Percentiles rank a stretch among this genome's conserved stretches.
Conservation (phyloP, 345 rosid species). For the Arabidopsis suecica region DNA sequence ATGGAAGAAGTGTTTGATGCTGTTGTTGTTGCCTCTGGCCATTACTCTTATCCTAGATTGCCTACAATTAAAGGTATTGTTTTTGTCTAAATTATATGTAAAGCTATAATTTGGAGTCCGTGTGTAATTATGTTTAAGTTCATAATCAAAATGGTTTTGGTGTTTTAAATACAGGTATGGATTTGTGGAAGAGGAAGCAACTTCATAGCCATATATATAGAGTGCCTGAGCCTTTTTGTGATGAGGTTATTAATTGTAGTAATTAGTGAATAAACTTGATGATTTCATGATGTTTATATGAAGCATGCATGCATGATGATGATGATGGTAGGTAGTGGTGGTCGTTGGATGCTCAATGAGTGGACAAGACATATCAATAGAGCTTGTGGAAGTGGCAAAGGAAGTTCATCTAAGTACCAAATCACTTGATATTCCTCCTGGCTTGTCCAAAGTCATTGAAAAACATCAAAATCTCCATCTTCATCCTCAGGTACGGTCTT, state of each 20-base stretch:
- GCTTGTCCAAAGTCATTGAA: constrained; percentile 67
- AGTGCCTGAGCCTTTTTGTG: constrained; percentile 68
- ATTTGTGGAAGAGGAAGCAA: constrained; percentile 81
- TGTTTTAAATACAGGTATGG: constrained; percentile 59
- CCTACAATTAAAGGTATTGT: constrained; percentile 74
- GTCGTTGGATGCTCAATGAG: constrained; percentile 76
- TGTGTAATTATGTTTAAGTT: background rate
- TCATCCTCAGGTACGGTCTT: constrained; percentile 57
- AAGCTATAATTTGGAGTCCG: background rate
- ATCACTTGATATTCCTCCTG: constrained; percentile 56
- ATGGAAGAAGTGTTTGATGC: constrained; percentile 84
- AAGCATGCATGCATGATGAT: constrained; percentile 1
- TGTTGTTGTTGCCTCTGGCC: constrained; percentile 85
- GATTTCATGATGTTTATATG: background rate
- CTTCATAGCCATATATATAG: constrained; percentile 83
- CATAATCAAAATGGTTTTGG: background rate
- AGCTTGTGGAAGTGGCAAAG: constrained; percentile 68
- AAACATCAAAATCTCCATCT: constrained; percentile 61
- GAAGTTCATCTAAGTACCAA: constrained; percentile 74
- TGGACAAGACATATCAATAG: constrained; percentile 89
- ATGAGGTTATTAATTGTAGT: constrained; percentile 54
- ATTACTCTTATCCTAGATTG: constrained; percentile 74
- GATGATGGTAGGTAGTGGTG: constrained; percentile 62
- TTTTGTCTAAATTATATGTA: too few species aligned
- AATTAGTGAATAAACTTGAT: background rate